Base-by-base conservation (phyloP, 768 basidiomycete species). In the Tricholoma matsutake region DNA sequence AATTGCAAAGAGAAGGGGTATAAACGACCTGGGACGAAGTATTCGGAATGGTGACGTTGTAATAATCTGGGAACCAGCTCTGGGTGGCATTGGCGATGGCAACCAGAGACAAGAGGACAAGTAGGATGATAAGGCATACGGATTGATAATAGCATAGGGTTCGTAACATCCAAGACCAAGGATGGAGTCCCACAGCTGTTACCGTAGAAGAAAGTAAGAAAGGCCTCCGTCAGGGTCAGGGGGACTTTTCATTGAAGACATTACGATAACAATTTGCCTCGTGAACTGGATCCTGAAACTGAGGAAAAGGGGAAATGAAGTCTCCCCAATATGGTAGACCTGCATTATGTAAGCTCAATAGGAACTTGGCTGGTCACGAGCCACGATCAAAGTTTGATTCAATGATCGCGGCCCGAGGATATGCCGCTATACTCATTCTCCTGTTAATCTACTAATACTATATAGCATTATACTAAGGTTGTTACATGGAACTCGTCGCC, bases 1-100 rank as follows among this genome's bases (percentile, higher is more conserved):
- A 70, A 18, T 29, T 43, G 64, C 82, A 83, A 43, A 79, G 62
- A 65, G 79, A 81, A n/a, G 82, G 81, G 28, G 79, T 79, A 63
- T 80, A 83, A 16, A 75, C 69, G 63, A 83, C 74, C 58, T 80
- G 72, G 34, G 78, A 62, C 6, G 78, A 74, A 49, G 68, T 73
- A 37, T 73, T 63, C 2, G 75, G 64, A 34, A 83, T 67, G 18
- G 79, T 73, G 52, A 80, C 58, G 66, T 82, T 81, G 57, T 65
- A 68, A 34, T 65, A 68, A 34, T 43, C 65, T 55, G 61, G 67
- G 64, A 31, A 60, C 59, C 56, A 43, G 49, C 64, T 64, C 29
- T 59, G 60, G 22, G 22, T 25, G 13, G 61, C 64, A 39, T 34
- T 49, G 18, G 28, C 60, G 35, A 57, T 35, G 39, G 62, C 47